Conservation (phyloP, 768 basidiomycete genomes). For the Phanerochaete sordida region DNA sequence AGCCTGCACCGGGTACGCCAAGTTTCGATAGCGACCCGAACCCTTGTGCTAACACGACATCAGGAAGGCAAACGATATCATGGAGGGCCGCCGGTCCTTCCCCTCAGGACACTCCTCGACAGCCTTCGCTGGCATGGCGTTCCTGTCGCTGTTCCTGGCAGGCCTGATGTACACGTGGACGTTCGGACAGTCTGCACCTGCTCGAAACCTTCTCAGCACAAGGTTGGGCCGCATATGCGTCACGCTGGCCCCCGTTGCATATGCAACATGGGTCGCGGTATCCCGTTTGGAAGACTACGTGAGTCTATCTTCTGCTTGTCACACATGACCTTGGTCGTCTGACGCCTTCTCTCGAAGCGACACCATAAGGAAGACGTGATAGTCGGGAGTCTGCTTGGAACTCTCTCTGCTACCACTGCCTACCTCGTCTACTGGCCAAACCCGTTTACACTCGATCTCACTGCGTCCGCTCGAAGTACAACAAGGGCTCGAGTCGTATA, state of each 20-base stretch:
- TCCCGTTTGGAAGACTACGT: slow-evolving; percentile 66
- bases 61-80: slow-evolving; percentile 33
- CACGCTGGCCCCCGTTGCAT: slow-evolving; percentile 51
- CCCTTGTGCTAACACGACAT: background rate
- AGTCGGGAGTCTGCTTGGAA: slow-evolving; percentile 57
- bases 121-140: slow-evolving; percentile 63
- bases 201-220: slow-evolving; percentile 39
- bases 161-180: slow-evolving; percentile 63
- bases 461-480: background rate
- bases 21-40: background rate
- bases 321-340: background rate
- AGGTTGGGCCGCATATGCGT: slow-evolving; percentile 43
- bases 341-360: slow-evolving; percentile 33
- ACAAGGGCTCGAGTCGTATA: slow-evolving; percentile 43
- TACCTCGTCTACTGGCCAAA: slow-evolving; percentile 67
- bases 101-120: slow-evolving; percentile 70
- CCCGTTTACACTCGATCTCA: slow-evolving; percentile 41
- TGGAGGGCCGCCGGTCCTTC: slow-evolving; percentile 58
- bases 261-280: slow-evolving; percentile 59
- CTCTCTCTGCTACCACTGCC: slow-evolving; percentile 42
- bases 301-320: slow-evolving; percentile 23
- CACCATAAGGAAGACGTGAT: slow-evolving; percentile 72
- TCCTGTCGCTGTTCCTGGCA: slow-evolving; percentile 58
- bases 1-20: slow-evolving; percentile 51
- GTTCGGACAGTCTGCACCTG: slow-evolving; percentile 35